Percentiles rank a stretch among this genome's conserved stretches.
Conservation (phyloP, 768 basidiomycete species). For the Macrocybe gigantea region DNA sequence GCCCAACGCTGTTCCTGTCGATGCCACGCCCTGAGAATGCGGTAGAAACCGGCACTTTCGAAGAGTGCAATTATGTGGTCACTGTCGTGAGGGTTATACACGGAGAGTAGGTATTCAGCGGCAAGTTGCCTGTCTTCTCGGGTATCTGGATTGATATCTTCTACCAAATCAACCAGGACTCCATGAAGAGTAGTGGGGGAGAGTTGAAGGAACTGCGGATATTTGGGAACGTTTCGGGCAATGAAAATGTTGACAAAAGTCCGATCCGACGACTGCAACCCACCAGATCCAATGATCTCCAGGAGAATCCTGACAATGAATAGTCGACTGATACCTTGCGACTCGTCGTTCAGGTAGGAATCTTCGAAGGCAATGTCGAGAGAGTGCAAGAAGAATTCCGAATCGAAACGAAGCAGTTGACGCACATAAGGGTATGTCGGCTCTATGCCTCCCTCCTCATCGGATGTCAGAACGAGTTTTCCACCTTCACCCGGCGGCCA, state of each 20-base stretch:
- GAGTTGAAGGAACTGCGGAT: constrained; percentile 78
- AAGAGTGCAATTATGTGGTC: constrained; percentile 66
- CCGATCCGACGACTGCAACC: constrained; percentile 52
- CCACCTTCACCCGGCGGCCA: constrained; percentile 77
- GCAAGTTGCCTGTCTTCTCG: constrained; percentile 94
- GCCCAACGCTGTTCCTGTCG: constrained; percentile 74
- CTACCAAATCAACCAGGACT: constrained; percentile 73
- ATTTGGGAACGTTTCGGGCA: constrained; percentile 94
- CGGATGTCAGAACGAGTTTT: constrained; percentile 67
- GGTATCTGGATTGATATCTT: constrained; percentile 69
- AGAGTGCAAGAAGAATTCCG: constrained; percentile 90
- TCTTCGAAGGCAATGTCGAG: constrained; percentile 96
- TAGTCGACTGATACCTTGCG: constrained; percentile 63
- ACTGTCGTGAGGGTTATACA: constrained; percentile 79
- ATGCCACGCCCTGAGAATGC: constrained; percentile 82
- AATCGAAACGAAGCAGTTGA: constrained; percentile 79
- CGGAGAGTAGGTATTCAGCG: constrained; percentile 87
- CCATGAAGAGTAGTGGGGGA: constrained; percentile 63
- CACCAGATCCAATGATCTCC: constrained; percentile 60
- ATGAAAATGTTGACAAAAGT: constrained; percentile 95
- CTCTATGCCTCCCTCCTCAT: constrained; percentile 69
- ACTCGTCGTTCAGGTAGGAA: constrained; percentile 77
- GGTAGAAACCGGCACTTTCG: constrained; percentile 80
- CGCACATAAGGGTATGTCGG: constrained; percentile 89
- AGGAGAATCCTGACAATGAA: constrained; percentile 79